These are phyloP conservation scores for Erysiphe pulchra DNA, from an alignment of 2,329 filamentous ascomycete species.

Conservation along the genomic window DNA sequence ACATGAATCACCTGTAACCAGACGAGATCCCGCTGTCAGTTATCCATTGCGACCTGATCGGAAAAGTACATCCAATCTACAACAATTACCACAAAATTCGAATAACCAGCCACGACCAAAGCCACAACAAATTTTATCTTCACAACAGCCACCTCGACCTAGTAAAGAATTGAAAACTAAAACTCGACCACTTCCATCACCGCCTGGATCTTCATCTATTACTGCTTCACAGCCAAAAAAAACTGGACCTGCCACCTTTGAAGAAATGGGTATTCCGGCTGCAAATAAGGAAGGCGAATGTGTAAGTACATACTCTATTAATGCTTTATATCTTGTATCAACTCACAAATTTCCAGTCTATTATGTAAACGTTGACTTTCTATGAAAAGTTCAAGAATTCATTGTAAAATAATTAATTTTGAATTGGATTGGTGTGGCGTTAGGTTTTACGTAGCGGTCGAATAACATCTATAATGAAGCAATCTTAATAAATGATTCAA, in stretches of 20 bases:
- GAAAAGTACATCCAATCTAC: slow-evolving; percentile 2
- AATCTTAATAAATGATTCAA: background rate
- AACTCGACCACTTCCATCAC: slow-evolving; percentile 1
- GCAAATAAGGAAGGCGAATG: slow-evolving; percentile 73
- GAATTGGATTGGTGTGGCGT: background rate
- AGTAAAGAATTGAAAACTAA: background rate
- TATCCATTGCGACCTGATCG: slow-evolving; percentile 5
- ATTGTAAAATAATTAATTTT: background rate
- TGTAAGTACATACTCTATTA: slow-evolving; percentile 21
- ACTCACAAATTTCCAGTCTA: background rate
- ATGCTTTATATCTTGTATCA: background rate
- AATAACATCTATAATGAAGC: background rate
- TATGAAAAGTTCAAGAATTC: too few relatives aligned
- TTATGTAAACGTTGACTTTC: background rate
- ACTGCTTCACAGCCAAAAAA: slow-evolving; percentile 7
- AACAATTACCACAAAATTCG: slow-evolving; percentile 1
- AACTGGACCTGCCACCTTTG: slow-evolving; percentile 76
- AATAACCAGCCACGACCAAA: slow-evolving; percentile 4
- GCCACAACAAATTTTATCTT: slow-evolving; percentile 6
- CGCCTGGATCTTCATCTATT: slow-evolving; percentile 3
- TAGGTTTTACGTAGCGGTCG: background rate
- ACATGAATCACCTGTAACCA: slow-evolving; percentile 2
- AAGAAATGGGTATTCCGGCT: slow-evolving; percentile 87
- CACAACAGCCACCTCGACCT: slow-evolving; percentile 1
- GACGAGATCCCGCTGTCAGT: slow-evolving; percentile 5